phyloP scores from a whole-genome alignment of 331 rosid species.

The Arachis monticola region DNA sequence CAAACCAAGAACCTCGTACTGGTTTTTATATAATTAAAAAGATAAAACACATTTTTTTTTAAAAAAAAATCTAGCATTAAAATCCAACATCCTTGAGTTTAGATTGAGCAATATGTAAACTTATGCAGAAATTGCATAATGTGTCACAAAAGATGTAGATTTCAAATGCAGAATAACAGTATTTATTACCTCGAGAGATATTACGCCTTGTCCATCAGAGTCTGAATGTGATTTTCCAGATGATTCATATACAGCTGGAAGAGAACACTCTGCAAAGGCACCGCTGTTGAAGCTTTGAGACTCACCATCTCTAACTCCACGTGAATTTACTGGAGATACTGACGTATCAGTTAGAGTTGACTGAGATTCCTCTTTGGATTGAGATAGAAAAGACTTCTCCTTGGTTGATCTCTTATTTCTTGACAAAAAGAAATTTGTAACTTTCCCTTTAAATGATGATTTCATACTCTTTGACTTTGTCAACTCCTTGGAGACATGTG shows the following conservation, averaged over 20 bases:
- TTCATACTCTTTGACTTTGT: slow-evolving; percentile 73
- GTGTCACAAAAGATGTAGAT: slow-evolving; percentile 2
- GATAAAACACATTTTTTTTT: too few relatives aligned
- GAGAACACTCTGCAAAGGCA: slow-evolving; percentile 57
- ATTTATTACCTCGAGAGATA: slow-evolving; percentile 67
- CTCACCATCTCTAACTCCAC: slow-evolving; percentile 56
- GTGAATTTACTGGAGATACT: slow-evolving; percentile 49
- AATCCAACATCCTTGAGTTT: background rate
- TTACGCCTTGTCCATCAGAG: slow-evolving; percentile 51
- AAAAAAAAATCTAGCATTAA: slow-evolving; percentile 7
- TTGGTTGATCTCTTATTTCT: slow-evolving; percentile 71
- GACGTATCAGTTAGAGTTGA: slow-evolving; percentile 47
- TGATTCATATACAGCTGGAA: slow-evolving; percentile 51
- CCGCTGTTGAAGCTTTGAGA: slow-evolving; percentile 54
- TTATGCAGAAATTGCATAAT: slow-evolving; percentile 22
- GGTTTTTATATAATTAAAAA: background rate
- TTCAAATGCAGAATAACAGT: slow-evolving; percentile 10
- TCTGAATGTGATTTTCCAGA: slow-evolving; percentile 55
- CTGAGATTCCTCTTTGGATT: slow-evolving; percentile 48
- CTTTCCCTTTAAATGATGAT: slow-evolving; percentile 93
- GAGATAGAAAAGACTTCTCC: slow-evolving; percentile 63
- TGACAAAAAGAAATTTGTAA: slow-evolving; percentile 88
- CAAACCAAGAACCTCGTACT: background rate
- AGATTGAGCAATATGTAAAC: background rate
- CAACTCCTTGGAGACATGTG: slow-evolving; percentile 56